phyloP scores from a whole-genome alignment of 2,329 filamentous ascomycete genomes.

The Fusarium tricinctum region DNA sequence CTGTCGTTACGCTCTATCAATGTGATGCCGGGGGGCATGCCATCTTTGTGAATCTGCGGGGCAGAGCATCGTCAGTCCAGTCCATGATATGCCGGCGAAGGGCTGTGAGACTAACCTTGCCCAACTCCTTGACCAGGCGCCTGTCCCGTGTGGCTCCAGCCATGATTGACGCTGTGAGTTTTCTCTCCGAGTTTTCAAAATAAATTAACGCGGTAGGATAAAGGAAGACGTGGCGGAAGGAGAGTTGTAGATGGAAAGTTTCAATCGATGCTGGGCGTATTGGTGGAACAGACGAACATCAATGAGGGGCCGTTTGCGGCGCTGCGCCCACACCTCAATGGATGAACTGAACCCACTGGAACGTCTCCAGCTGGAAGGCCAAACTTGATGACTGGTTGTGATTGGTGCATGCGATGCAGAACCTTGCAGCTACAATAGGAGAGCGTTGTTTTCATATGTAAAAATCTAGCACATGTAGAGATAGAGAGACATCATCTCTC shows the following conservation, averaged over 20 bases:
- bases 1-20: slow-evolving; percentile 87
- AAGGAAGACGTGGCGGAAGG: slow-evolving; percentile 20
- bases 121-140: slow-evolving; percentile 71
- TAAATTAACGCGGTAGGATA: slow-evolving; percentile 2
- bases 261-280: slow-evolving; percentile 13
- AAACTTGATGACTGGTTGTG: slow-evolving; percentile 14
- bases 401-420: slow-evolving; percentile 18
- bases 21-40: slow-evolving; percentile 77
- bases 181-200: slow-evolving; percentile 7
- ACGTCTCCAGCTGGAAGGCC: slow-evolving; percentile 14
- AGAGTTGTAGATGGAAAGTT: slow-evolving; percentile 33
- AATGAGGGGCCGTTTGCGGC: slow-evolving; percentile 44
- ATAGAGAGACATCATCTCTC: no score
- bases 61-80: slow-evolving; percentile 36
- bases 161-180: slow-evolving; percentile 49
- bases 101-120: slow-evolving; percentile 60
- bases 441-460: no score
- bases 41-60: slow-evolving; percentile 66
- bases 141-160: slow-evolving; percentile 66
- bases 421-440: background rate
- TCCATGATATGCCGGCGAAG: slow-evolving; percentile 2
- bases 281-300: slow-evolving; percentile 31
- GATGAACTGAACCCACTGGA: slow-evolving; percentile 4
- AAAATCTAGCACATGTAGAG: no score
- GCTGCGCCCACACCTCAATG: slow-evolving; percentile 37